These are phyloP conservation scores for Globisporangium heterothallicum DNA, from an alignment of 352 stramenopile species.

Conservation along the genomic window DNA sequence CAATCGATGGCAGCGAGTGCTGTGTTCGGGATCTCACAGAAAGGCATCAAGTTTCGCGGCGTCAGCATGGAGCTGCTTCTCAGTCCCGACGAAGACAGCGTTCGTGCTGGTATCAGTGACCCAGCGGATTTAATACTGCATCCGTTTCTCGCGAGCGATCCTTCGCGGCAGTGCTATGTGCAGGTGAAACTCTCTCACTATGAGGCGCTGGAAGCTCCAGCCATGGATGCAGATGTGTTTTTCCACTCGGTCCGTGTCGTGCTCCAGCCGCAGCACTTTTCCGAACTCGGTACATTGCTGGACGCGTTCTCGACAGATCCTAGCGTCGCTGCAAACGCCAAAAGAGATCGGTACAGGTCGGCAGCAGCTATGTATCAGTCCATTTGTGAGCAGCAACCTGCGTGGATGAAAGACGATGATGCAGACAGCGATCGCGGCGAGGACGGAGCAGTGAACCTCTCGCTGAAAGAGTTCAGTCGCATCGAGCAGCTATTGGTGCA, in stretches of 20 bases:
- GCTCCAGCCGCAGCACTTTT: conserved; percentile 76
- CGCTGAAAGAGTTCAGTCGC: conserved; percentile 75
- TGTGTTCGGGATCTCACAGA: conserved; percentile 81
- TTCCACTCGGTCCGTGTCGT: conserved; percentile 77
- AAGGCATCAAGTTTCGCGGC: conserved; percentile 78
- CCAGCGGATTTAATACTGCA: conserved; percentile 42
- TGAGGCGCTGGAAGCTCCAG: conserved; percentile 57
- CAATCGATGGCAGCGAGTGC: conserved; percentile 79
- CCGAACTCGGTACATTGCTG: conserved; percentile 59
- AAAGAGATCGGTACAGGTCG: conserved; percentile 19
- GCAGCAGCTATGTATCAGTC: conserved; percentile 65
- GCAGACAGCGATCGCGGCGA: conserved; percentile 14
- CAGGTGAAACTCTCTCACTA: conserved; percentile 83
- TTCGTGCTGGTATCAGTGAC: conserved; percentile 19
- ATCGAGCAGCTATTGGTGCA: conserved; percentile 79
- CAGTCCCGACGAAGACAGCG: conserved; percentile 43
- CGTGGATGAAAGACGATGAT: conserved; percentile 57
- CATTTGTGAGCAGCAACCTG: conserved; percentile 56
- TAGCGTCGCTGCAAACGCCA: conserved; percentile 3
- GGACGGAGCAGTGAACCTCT: conserved; percentile 44
- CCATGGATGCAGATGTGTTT: conserved; percentile 78
- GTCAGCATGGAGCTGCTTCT: conserved; percentile 79
- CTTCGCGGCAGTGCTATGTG: conserved; percentile 65
- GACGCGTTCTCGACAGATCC: conserved; percentile 52
- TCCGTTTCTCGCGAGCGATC: conserved; percentile 65